A percentile compares a stretch with the other conserved stretches of the same genome.
phyloP scores from a whole-genome alignment of 2,329 filamentous ascomycete genomes.

The Trichoderma arundinaceum region DNA sequence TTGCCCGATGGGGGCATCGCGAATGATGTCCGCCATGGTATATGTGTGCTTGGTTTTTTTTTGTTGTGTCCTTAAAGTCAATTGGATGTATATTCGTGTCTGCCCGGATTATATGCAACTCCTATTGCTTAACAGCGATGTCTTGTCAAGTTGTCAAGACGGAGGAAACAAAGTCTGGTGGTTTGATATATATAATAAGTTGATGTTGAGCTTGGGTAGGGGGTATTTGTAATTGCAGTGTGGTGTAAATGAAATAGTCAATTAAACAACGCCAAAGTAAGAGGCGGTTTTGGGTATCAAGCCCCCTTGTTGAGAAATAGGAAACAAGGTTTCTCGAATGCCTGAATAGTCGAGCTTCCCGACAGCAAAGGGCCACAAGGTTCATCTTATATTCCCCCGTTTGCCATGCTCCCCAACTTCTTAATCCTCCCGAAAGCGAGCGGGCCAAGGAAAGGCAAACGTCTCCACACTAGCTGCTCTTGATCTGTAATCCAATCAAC shows the following conservation, averaged over 20 bases:
- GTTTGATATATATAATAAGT: not conserved
- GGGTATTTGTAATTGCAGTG: not conserved
- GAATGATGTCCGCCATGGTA: conserved; percentile 47
- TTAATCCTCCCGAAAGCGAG: not conserved
- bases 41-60: not conserved
- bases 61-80: not conserved
- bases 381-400: conserved; percentile 19
- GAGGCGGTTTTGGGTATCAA: not conserved
- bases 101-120: not conserved
- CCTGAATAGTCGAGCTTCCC: not conserved
- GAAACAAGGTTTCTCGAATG: conserved; percentile 33
- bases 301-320: not conserved
- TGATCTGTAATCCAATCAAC: conserved; percentile 21
- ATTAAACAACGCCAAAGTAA: not conserved
- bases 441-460: not conserved
- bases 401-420: not conserved
- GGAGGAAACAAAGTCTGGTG: not conserved
- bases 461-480: conserved; percentile 16
- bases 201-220: not conserved
- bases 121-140: too few relatives aligned
- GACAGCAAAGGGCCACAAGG: conserved; percentile 23
- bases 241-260: not conserved
- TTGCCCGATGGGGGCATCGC: conserved; percentile 65
- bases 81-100: not conserved
- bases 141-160: not conserved